Conservation (phyloP, 108 stramenopile species). For the Phaeodactylum tricornutum region DNA sequence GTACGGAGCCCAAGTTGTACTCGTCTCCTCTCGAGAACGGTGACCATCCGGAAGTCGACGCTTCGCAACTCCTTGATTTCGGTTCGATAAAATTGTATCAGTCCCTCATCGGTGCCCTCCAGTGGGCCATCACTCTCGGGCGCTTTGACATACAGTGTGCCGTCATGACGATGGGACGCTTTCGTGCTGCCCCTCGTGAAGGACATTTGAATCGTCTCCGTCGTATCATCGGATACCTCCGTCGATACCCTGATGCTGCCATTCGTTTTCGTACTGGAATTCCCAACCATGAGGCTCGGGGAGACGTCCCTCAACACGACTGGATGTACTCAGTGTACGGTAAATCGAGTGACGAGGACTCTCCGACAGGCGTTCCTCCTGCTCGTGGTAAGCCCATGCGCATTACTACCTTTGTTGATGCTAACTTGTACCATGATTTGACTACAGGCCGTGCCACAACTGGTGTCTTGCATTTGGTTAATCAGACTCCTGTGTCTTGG, state of each 20-base stretch:
- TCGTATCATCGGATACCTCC: slow-evolving; percentile 23
- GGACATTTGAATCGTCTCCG: slow-evolving; percentile 18
- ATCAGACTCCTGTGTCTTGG: slow-evolving; percentile 1
- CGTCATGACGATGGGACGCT: slow-evolving; percentile 4
- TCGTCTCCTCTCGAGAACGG: slow-evolving; percentile 8
- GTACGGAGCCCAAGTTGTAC: too few relatives aligned
- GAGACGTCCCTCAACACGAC: neutral
- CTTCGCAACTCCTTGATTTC: neutral
- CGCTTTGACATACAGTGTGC: slow-evolving; percentile 8
- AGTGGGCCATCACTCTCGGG: slow-evolving; percentile 20
- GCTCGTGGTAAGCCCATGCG: slow-evolving; percentile 9
- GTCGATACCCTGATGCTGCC: slow-evolving; percentile 2
- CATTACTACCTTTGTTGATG: slow-evolving; percentile 12
- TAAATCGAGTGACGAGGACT: slow-evolving; percentile 3
- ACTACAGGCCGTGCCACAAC: slow-evolving; percentile 1
- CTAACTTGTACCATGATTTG: slow-evolving; percentile 13
- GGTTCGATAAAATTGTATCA: slow-evolving; percentile 10
- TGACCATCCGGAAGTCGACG: slow-evolving; percentile 25
- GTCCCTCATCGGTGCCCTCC: slow-evolving; percentile 15
- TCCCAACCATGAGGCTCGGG: neutral
- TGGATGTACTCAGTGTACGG: slow-evolving; percentile 4
- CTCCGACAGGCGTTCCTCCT: slow-evolving; percentile 4
- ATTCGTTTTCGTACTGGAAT: neutral
- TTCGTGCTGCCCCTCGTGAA: slow-evolving; percentile 11
- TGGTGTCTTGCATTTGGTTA: slow-evolving; percentile 5